Conservation (phyloP, 768 basidiomycete genomes). For the Amanita rubescens region DNA sequence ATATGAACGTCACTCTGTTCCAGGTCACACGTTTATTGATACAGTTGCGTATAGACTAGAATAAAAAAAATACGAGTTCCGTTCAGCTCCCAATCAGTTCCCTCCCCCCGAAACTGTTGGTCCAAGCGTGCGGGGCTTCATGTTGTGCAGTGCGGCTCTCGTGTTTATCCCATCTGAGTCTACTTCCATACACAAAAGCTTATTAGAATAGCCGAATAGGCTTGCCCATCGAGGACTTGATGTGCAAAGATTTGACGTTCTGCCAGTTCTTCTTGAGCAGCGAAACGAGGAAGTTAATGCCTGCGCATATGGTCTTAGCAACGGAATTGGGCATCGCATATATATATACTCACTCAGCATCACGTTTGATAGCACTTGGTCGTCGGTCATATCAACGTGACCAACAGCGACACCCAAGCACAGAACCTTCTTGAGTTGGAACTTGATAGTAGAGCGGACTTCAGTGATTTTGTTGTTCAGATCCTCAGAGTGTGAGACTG, state of each 20-base stretch:
- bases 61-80: conserved; percentile 12
- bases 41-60: background rate
- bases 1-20: no score
- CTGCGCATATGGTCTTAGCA: conserved; percentile 26
- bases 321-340: background rate
- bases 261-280: conserved; percentile 99
- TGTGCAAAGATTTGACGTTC: conserved; percentile 97
- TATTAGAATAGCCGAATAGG: conserved; percentile 86
- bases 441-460: conserved; percentile 99
- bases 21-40: background rate
- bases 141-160: conserved; percentile 73
- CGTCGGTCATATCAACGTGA: conserved; percentile 95
- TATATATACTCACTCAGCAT: conserved; percentile 74
- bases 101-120: conserved; percentile 74
- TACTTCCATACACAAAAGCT: background rate
- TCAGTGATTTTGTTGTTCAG: conserved; percentile 84
- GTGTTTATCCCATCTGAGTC: conserved; percentile 11
- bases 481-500: conserved; percentile 90
- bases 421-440: conserved; percentile 99
- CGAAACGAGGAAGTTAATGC: conserved; percentile 99
- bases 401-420: conserved; percentile 99
- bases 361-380: conserved; percentile 94
- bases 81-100: conserved; percentile 90
- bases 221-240: conserved; percentile 99
- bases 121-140: conserved; percentile 98